These are phyloP conservation scores for Paecilomyces niveus DNA, from an alignment of 2,329 filamentous ascomycete genomes.

Conservation along the genomic window DNA sequence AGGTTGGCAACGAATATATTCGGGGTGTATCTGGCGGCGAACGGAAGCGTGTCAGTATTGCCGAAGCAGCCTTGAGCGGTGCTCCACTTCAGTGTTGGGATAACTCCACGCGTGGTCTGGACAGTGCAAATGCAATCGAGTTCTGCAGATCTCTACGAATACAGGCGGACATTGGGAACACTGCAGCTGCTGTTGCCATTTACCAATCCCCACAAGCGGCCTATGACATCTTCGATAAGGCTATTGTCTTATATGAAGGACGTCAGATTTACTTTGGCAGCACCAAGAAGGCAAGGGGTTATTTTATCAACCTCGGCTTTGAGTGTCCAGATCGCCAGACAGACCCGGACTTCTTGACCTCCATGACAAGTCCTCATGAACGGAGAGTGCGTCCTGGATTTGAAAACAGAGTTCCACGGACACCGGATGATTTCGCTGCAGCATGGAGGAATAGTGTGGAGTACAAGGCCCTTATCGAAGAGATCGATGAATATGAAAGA, in stretches of 20 bases:
- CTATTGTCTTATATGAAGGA: conserved; percentile 66
- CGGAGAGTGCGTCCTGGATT: conserved; percentile 52
- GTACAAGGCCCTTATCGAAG: conserved; percentile 32
- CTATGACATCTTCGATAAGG: conserved; percentile 62
- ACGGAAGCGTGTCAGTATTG: conserved; percentile 55
- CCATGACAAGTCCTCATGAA: conserved; percentile 59
- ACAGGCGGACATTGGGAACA: conserved; percentile 43
- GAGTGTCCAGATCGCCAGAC: conserved; percentile 62
- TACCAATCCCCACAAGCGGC: conserved; percentile 46
- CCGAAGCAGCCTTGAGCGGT: conserved; percentile 45
- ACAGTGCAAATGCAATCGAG: conserved; percentile 50
- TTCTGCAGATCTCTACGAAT: conserved; percentile 48
- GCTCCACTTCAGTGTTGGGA: conserved; percentile 44
- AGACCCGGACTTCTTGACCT: conserved; percentile 64
- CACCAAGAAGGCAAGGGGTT: conserved; percentile 52
- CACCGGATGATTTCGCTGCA: conserved; percentile 60
- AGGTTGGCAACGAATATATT: conserved; percentile 50
- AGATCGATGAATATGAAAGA: conserved; percentile 39
- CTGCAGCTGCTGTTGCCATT: conserved; percentile 48
- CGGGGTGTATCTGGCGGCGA: conserved; percentile 57
- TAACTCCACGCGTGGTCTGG: conserved; percentile 44
- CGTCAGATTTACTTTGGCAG: conserved; percentile 71
- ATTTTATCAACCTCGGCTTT: conserved; percentile 65
- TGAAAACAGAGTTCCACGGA: conserved; percentile 58
- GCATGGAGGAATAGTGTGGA: conserved; percentile 50